These are phyloP conservation scores for Cutaneotrichosporon cavernicola DNA, from an alignment of 1,284 basidiomycete species.

Conservation along the genomic window DNA sequence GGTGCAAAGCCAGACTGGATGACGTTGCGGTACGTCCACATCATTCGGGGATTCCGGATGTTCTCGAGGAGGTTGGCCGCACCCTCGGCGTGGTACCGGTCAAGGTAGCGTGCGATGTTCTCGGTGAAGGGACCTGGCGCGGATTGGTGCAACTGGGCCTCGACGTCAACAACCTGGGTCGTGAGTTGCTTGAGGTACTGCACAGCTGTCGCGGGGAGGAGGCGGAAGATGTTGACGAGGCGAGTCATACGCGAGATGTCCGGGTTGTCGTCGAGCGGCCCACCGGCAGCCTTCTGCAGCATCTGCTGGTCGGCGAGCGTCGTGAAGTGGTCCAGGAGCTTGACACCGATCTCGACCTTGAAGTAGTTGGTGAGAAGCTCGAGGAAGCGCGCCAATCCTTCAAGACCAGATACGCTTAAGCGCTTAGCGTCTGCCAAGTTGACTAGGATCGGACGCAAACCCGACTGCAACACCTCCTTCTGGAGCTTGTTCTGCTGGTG, in stretches of 20 bases:
- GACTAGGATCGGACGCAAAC: slow-evolving; percentile 93
- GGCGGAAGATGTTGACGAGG: slow-evolving; percentile 94
- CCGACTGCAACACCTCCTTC: slow-evolving; percentile 92
- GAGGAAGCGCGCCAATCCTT: slow-evolving; percentile 91
- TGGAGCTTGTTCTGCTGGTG: slow-evolving; percentile 88
- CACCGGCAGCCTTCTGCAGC: slow-evolving; percentile 72
- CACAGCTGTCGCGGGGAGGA: slow-evolving; percentile 87
- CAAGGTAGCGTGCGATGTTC: slow-evolving; percentile 85
- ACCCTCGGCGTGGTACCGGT: slow-evolving; percentile 84
- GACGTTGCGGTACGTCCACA: slow-evolving; percentile 77
- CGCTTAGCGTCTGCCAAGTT: slow-evolving; percentile 96
- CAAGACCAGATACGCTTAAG: slow-evolving; percentile 88
- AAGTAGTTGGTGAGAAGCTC: slow-evolving; percentile 98
- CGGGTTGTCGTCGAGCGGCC: slow-evolving; percentile 82
- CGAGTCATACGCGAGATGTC: slow-evolving; percentile 90
- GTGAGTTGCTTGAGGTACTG: slow-evolving; percentile 87
- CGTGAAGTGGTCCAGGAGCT: slow-evolving; percentile 93
- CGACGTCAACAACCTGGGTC: slow-evolving; percentile 87
- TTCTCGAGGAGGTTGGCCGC: slow-evolving; percentile 80
- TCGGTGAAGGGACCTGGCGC: slow-evolving; percentile 90
- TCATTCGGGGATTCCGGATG: slow-evolving; percentile 69
- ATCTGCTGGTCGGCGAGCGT: slow-evolving; percentile 76
- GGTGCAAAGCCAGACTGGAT: slow-evolving; percentile 74
- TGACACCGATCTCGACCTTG: slow-evolving; percentile 98
- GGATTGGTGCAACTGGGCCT: slow-evolving; percentile 85